phyloP scores from a whole-genome alignment of 2,329 filamentous ascomycete species.

The Phaeosphaeriaceae sp. region DNA sequence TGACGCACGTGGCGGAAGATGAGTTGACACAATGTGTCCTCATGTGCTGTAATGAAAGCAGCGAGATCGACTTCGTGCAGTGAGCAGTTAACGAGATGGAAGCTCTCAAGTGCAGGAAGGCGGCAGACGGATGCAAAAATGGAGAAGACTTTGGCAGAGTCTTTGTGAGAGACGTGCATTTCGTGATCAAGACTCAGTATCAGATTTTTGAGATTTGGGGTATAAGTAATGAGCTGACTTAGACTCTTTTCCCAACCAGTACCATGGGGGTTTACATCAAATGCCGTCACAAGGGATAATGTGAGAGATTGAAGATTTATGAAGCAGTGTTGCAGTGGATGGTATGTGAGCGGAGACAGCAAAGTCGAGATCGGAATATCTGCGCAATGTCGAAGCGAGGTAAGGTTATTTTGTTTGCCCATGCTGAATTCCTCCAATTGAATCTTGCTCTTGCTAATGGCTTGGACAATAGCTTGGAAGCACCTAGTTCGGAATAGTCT shows the following conservation, averaged over 20 bases:
- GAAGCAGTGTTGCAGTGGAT: conserved; percentile 20
- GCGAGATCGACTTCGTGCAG: conserved; percentile 21
- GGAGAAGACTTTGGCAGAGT: conserved; percentile 23
- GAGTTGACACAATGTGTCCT: conserved; percentile 16
- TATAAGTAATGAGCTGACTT: conserved; percentile 25
- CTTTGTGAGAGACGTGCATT: conserved; percentile 12
- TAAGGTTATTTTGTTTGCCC: conserved; percentile 16
- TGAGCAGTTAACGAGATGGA: conserved; percentile 25
- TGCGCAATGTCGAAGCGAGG: conserved; percentile 13
- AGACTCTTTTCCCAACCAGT: conserved; percentile 32
- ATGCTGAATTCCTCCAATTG: conserved; percentile 29
- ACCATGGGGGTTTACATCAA: conserved; percentile 13
- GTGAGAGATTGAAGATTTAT: conserved; percentile 20
- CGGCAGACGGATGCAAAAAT: conserved; percentile 19
- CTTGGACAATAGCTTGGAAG: conserved; percentile 30
- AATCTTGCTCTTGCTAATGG: conserved; percentile 26
- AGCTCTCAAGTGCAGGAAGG: conserved; percentile 13
- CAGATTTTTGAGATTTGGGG: conserved; percentile 23
- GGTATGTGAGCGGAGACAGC: conserved; percentile 13
- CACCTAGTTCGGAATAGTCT: conserved; percentile 26
- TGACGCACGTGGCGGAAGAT: conserved; percentile 18
- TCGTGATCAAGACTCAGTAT: conserved; percentile 27
- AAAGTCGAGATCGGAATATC: conserved; percentile 23
- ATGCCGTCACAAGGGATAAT: conserved; percentile 23
- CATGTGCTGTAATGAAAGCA: conserved; percentile 20